Evolutionary conservation across 2,329 filamentous ascomycete species (phyloP).

Genomic region (Fonsecaea multimorphosa): DNA sequence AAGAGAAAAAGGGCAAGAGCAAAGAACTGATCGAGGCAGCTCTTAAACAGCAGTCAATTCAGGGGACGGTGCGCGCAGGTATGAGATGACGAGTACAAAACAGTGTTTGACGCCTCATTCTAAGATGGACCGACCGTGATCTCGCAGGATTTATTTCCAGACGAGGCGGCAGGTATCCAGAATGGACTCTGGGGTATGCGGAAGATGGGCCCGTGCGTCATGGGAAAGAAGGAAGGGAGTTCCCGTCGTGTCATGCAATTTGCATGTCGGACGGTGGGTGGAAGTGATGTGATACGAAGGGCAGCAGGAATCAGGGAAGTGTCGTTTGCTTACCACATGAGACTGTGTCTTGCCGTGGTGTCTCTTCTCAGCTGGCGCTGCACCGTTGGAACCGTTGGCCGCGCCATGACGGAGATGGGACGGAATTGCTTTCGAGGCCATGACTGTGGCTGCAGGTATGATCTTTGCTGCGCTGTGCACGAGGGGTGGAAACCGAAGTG

Average conservation of each 20-base stretch:
- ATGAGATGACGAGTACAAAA: constrained; percentile 22
- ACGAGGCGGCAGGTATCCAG: not conserved
- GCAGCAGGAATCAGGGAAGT: constrained; percentile 10
- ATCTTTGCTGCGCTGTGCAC: not conserved
- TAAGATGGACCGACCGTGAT: constrained; percentile 1
- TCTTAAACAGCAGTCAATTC: constrained; percentile 5
- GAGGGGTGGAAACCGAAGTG: not conserved
- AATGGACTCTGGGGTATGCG: constrained; percentile 3
- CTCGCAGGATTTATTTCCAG: constrained; percentile 12
- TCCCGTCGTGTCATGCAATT: not conserved
- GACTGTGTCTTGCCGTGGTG: constrained; percentile 63
- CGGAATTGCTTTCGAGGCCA: constrained; percentile 80
- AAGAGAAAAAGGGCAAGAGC: constrained; percentile 11
- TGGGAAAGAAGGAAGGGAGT: constrained; percentile 8
- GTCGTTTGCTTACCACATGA: constrained; percentile 58
- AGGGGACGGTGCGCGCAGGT: not conserved
- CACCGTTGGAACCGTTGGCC: constrained; percentile 39
- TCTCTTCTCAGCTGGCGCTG: constrained; percentile 50
- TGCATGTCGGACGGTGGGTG: constrained; percentile 14
- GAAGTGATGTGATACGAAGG: constrained; percentile 14
- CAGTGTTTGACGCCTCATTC: constrained; percentile 16
- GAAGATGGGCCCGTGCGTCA: constrained; percentile 23
- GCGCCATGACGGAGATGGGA: constrained; percentile 76
- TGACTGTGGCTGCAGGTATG: constrained; percentile 49
- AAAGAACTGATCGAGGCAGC: not conserved